Conservation (phyloP, 768 basidiomycete genomes). For the Suillus subluteus region DNA sequence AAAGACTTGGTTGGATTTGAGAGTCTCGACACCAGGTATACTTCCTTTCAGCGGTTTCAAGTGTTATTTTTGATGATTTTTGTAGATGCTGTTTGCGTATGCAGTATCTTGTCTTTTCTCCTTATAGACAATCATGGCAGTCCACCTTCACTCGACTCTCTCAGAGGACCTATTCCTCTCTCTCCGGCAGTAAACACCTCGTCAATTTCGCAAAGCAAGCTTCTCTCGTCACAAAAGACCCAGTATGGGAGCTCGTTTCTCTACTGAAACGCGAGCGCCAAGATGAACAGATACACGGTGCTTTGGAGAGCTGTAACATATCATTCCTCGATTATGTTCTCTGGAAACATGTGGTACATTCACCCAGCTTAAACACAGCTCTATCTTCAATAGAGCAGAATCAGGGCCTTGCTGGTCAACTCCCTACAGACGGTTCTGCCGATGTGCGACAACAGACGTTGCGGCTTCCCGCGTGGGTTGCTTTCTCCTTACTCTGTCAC, state of each 20-base stretch:
- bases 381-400: slow-evolving; percentile 24
- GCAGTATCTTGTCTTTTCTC: slow-evolving; percentile 22
- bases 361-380: slow-evolving; percentile 39
- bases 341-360: slow-evolving; percentile 43
- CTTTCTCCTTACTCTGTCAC: slow-evolving; percentile 50
- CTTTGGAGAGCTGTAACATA: slow-evolving; percentile 38
- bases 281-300: slow-evolving; percentile 16
- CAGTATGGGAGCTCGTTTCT: slow-evolving; percentile 46
- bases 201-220: slow-evolving; percentile 37
- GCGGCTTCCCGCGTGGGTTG: slow-evolving; percentile 54
- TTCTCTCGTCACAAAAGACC: slow-evolving; percentile 39
- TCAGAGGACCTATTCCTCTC: slow-evolving; percentile 21
- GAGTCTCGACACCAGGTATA: slow-evolving; percentile 13
- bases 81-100: slow-evolving; percentile 23
- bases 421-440: background rate
- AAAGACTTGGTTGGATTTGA: background rate
- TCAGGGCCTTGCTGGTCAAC: slow-evolving; percentile 8
- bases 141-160: background rate
- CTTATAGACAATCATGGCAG: slow-evolving; percentile 9
- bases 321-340: slow-evolving; percentile 40
- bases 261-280: slow-evolving; percentile 29
- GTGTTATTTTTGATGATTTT: slow-evolving; percentile 14
- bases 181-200: slow-evolving; percentile 24
- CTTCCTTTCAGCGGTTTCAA: background rate
- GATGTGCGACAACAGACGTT: background rate